These are phyloP conservation scores for Xerocomus minutiporus DNA, from an alignment of 1,284 basidiomycete species.

Conservation along the genomic window DNA sequence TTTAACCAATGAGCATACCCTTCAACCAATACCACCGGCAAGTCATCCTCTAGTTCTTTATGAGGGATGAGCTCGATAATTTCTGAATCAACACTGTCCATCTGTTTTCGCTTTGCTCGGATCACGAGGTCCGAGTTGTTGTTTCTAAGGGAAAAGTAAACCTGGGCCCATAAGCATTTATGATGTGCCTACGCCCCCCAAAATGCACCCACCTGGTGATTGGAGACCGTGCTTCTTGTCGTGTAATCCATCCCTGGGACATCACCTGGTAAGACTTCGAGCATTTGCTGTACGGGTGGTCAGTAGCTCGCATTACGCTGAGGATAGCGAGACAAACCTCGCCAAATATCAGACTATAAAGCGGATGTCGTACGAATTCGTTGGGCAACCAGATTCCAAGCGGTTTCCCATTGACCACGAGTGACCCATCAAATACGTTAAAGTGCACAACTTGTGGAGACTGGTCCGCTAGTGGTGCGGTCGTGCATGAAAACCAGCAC, in stretches of 20 bases:
- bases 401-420: conserved; percentile 41
- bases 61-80: background rate
- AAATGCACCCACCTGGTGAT: background rate
- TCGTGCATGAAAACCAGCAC: conserved; percentile 37
- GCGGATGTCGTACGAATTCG: conserved; percentile 30
- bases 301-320: background rate
- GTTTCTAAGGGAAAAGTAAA: background rate
- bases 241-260: background rate
- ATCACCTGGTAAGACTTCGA: background rate
- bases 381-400: conserved; percentile 36
- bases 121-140: background rate
- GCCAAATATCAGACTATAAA: conserved; percentile 26
- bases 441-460: conserved; percentile 32
- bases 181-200: no score
- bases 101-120: background rate
- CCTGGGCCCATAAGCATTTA: background rate
- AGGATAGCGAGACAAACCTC: background rate
- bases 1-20: conserved; percentile 39
- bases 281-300: background rate
- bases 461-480: conserved; percentile 5
- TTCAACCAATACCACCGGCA: conserved; percentile 35
- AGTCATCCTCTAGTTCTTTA: conserved; percentile 30
- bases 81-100: background rate
- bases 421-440: conserved; percentile 38
- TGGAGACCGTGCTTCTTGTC: background rate